Base-by-base conservation (phyloP, 2,329 filamentous ascomycete species). In the Cordyceps cateniannulata region DNA sequence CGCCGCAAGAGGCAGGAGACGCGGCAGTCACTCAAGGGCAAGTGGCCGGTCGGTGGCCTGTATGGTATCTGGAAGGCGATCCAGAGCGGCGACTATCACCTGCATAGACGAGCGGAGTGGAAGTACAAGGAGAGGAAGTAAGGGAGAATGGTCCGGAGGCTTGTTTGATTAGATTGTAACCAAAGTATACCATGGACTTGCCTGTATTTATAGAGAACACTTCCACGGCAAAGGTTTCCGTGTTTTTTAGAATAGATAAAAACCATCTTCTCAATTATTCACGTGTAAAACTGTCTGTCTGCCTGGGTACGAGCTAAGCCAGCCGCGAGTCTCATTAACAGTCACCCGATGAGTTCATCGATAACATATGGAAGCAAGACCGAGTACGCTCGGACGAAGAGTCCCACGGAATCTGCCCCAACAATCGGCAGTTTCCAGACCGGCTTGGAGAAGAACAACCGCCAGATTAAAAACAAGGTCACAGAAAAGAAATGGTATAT, bases 11-110 rank as follows among this genome's bases (percentile, higher is more conserved):
- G 73, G 62, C 70, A 67, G 62, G 60, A 65, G 63, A 74, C 76
- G 71, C 73, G 72, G 65, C 72, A 77, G 60, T 75, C 75, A 59
- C 63, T 80, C 49, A 82, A 79, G 71, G 74, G 75, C 16, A 73
- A 73, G 60, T 80, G 80, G 77, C 85, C 85, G 0, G 66, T 87
- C 18, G 82, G 81, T 1, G 85, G 84, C 0, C 67, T 87, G 2
- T 83, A 82, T 60, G 85, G 85, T 2, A 81, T 88, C 56, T 80
- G 74, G 68, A 82, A 82, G 72, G 79, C 81, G 40, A 85, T 88
- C 57, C 71, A 76, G 68, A 85, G 83, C 67, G 75, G 76, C 65
- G 82, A 85, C 60, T 84, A 84, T 62, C 69, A 77, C 69, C 71
- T 84, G 59, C 81, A 85, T 65, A 75, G 82, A 16, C 69, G 74